Evolutionary conservation across 306 rosid species (phyloP), one percentile per base, ranked within the genome.

Genomic region (Calophaca sinica): DNA sequence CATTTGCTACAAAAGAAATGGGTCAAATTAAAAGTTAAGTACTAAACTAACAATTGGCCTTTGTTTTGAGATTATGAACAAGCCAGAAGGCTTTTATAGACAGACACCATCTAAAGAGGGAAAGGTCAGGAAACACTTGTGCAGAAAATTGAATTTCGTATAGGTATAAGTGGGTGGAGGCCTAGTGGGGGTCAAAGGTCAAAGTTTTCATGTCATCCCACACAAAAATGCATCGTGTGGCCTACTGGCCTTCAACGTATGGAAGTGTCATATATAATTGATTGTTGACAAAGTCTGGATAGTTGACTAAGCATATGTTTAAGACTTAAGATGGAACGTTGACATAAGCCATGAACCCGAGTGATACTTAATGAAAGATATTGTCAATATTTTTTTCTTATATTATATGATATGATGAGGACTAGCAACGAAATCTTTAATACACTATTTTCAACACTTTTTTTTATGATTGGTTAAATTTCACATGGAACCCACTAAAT

Each of bases 61-160:
- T 29, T 52, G 62, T 41, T 55, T 51, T 50, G 62, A 39, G 36
- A 33, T 33, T 33, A 33, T 33, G 46, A 42, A 32, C 4, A 26
- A 31, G 41, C 1, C 0, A 44, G 28, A 20, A 74, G 52, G 64
- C 7, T 69, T 70, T 68, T 79, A 83, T 79, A 79, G 36, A 33
- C 36, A 33, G 70, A 63, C 28, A 26, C 6, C 32, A 8, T 38
- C 15, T 59, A 1, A 45, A 20, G 26, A 11, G 15, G 67, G 2
- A 44, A 61, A 45, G n/a, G 57, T n/a, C 53, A 48, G 4, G 62
- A 35, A 14, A 26, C 51, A 48, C 2, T 33, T 33, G 8, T 26
- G 20, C 57, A 28, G 4, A 39, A 10, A 11, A 29, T 61, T 42
- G 44, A 29, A 63, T 36, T 62, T 74, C 0, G 39, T 8, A 62